Conservation (phyloP, 768 basidiomycete species). For the Kwoniella dejecticola region DNA sequence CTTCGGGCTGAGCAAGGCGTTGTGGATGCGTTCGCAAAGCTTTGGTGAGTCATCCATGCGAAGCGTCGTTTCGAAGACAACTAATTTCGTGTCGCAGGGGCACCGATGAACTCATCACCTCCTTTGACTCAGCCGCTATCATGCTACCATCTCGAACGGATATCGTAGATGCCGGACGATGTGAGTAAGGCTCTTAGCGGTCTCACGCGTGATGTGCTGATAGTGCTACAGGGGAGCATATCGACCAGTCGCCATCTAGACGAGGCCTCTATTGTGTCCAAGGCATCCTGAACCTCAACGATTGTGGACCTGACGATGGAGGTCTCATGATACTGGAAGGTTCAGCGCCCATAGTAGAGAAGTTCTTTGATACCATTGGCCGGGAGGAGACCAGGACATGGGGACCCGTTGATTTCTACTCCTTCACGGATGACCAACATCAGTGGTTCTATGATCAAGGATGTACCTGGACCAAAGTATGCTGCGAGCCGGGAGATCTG, state of each 20-base stretch:
- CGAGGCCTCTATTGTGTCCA: constrained; percentile 37
- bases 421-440: constrained; percentile 36
- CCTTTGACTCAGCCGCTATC: too few relatives aligned
- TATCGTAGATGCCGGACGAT: too few relatives aligned
- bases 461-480: constrained; percentile 49
- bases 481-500: constrained; percentile 49
- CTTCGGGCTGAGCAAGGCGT: constrained; percentile 45
- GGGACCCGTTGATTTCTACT: constrained; percentile 39
- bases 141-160: too few relatives aligned
- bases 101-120: constrained; percentile 44
- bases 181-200: too few relatives aligned
- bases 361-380: too few relatives aligned
- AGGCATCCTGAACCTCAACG: constrained; percentile 44
- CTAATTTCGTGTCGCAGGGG: too few relatives aligned
- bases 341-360: too few relatives aligned
- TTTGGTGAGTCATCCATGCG: too few relatives aligned
- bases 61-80: too few relatives aligned
- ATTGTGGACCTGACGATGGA: constrained; percentile 53
- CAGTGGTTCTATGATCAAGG: constrained; percentile 50
- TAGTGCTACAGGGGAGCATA: constrained; percentile 42
- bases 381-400: too few relatives aligned
- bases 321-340: constrained; percentile 48
- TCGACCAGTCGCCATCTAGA: constrained; percentile 45
- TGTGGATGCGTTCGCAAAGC: constrained; percentile 49
- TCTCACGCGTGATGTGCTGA: too few relatives aligned